These are phyloP conservation scores for Letharia lupina DNA, from an alignment of 495 filamentous ascomycete species.

Conservation along the genomic window DNA sequence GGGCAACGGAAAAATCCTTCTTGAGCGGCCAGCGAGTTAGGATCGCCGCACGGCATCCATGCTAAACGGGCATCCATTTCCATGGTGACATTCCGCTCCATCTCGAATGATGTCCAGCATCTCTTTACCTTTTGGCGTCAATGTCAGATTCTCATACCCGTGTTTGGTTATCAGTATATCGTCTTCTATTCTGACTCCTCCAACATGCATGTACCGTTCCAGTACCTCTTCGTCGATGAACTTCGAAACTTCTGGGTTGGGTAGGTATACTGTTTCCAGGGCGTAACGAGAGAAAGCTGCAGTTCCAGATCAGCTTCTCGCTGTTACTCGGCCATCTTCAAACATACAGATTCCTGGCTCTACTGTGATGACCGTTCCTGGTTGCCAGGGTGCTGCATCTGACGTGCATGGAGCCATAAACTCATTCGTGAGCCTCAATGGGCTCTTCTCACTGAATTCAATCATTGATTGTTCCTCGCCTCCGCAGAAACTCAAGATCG, in stretches of 20 bases:
- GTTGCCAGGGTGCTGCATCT: conserved; percentile 9
- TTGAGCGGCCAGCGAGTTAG: neutral
- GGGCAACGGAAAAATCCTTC: no score
- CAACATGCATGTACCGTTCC: conserved; percentile 65
- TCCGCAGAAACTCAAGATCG: conserved; percentile 59
- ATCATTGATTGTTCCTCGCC: neutral
- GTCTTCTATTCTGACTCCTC: conserved; percentile 88
- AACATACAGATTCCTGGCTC: conserved; percentile 65
- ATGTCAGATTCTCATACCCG: conserved; percentile 77
- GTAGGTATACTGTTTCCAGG: neutral
- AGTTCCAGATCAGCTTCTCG: neutral
- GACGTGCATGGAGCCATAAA: neutral
- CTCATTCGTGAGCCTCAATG: neutral
- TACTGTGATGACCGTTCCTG: conserved; percentile 69
- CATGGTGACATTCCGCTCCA: conserved; percentile 2
- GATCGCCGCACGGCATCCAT: no score
- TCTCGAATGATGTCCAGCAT: conserved; percentile 47
- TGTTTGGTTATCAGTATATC: conserved; percentile 70
- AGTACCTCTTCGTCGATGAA: conserved; percentile 69
- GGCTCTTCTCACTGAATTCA: neutral
- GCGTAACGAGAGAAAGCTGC: conserved; percentile 62
- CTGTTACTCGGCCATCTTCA: no score
- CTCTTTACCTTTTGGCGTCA: conserved; percentile 47
- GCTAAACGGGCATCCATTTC: neutral
- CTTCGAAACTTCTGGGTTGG: conserved; percentile 20